Base-by-base conservation (phyloP, 2,329 filamentous ascomycete species). In the Paradendryphiella salina region DNA sequence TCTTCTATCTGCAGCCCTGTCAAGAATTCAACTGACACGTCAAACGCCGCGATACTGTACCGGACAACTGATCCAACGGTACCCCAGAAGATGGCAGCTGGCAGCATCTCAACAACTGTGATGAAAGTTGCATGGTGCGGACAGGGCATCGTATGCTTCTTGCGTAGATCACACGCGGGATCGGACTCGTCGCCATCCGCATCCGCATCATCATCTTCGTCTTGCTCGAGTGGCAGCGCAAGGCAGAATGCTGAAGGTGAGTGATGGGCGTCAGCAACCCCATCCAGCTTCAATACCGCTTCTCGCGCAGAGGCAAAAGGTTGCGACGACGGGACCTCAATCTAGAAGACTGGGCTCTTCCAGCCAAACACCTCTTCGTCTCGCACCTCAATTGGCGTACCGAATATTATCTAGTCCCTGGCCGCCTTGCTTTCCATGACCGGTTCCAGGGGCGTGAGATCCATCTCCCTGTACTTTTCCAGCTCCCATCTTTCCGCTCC, bases 81-180 rank as follows among this genome's bases (percentile, higher is more conserved):
- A 7, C 36, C 44, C 61, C 61, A 69, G 38, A 69, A 62, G 50
- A 69, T 54, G n/a, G 59, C 55, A 14, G 45, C 45, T 6, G 67
- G 67, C 8, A 69, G 46, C 59, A 68, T 54, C 10, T 38, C 56
- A 11, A 69, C 61, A 18, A 65, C 54, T 3, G 53, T 64, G 48
- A 69, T 34, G 43, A 69, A 64, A 14, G 59, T 52, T 13, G 67
- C 63, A 11, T 61, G 39, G 18, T 60, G 54, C 2, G 44, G 33
- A 9, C 48, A 38, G 1, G 51, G 20, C 1, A 57, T 50, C 14
- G 56, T 11, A 18, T 60, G 49, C 20, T 52, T 50, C 9, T 48
- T 23, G 5, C 47, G 17, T 7, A 17, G 18, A 5, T 37, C 11
- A n/a, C 9, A 17, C 3, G n/a, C 15, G 14, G 34, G 17, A 10